Base-by-base conservation (phyloP, 345 rosid species). In the Eucalyptus albens region DNA sequence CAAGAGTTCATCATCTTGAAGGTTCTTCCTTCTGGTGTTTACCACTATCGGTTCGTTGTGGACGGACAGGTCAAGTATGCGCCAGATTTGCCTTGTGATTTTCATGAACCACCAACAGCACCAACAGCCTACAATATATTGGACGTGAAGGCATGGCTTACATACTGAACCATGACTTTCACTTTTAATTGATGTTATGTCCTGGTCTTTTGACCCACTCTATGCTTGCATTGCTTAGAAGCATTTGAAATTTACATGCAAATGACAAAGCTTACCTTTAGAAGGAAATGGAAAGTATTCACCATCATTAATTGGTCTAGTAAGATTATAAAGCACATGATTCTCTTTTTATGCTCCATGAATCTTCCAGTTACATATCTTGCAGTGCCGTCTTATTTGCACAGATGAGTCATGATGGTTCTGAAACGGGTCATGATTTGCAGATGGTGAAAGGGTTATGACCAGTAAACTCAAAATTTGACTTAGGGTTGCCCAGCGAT, bases 21-120 rank as follows among this genome's bases (percentile, higher is more conserved):
- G 93, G 85, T 90, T 92, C 96, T 95, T 24, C 95, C 94, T 17
- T 90, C 91, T 5, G 95, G 95, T 47, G 93, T 94, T 87, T 95
- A 94, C 90, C 97, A 91, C 89, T 94, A 93, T 88, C 96, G 90
- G 27, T 94, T 93, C 90, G 56, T 94, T 87, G 95, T 95, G n/a
- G 96, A 94, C 83, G 92, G 92, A 42, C 90, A 88, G 53, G 26
- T 91, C 89, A 91, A 91, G 80, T 92, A 72, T 86, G 94, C 92
- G 82, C 94, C 94, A 5, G 94, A 94, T 44, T 88, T 92, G 88
- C 97, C 96, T 29, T 93, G 93, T 90, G 95, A 91, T 87, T 88
- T 87, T 56, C 93, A 94, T 87, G 93, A 91, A 53, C 80, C 89
- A 2, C 94, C 94, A 85, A 89, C 55, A 88, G 92, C 89, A 2